Evolutionary conservation across 2,329 filamentous ascomycete genomes (phyloP).

Genomic region (Fonsecaea pugnacius): DNA sequence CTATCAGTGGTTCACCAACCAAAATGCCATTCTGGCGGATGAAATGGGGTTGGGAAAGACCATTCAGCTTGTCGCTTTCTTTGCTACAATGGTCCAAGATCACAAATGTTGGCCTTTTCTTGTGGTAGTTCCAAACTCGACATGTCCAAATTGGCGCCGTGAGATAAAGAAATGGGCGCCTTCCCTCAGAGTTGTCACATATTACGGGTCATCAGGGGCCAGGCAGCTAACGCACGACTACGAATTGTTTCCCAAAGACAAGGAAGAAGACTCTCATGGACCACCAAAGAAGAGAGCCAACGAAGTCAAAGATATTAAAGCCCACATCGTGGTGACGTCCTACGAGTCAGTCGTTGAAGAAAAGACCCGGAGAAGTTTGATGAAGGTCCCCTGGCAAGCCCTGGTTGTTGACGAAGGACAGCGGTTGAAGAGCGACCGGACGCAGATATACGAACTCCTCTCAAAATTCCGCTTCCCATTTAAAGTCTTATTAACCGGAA

Average conservation of each 20-base stretch:
- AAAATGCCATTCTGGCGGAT: slow-evolving; percentile 90
- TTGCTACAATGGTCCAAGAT: slow-evolving; percentile 73
- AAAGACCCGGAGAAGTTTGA: slow-evolving; percentile 68
- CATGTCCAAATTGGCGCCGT: slow-evolving; percentile 95
- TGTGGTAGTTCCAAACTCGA: slow-evolving; percentile 90
- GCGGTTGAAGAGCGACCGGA: slow-evolving; percentile 89
- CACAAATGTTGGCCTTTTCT: slow-evolving; percentile 86
- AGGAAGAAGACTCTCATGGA: slow-evolving; percentile 43
- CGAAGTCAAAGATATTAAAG: slow-evolving; percentile 67
- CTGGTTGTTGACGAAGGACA: slow-evolving; percentile 95
- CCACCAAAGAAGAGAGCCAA: slow-evolving; percentile 29
- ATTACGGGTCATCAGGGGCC: slow-evolving; percentile 76
- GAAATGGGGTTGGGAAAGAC: slow-evolving; percentile 99
- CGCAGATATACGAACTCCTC: slow-evolving; percentile 76
- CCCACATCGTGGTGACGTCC: slow-evolving; percentile 91
- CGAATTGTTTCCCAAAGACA: slow-evolving; percentile 75
- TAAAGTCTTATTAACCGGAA: slow-evolving; percentile 82
- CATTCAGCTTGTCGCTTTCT: slow-evolving; percentile 83
- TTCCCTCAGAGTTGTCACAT: slow-evolving; percentile 83
- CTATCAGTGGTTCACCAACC: slow-evolving; percentile 79
- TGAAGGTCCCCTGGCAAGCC: slow-evolving; percentile 77
- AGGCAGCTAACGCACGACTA: slow-evolving; percentile 78
- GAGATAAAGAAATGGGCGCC: slow-evolving; percentile 96
- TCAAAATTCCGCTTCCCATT: slow-evolving; percentile 76
- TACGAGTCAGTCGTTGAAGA: slow-evolving; percentile 86